Evolutionary conservation across 2,329 filamentous ascomycete species (phyloP), one percentile per base, ranked within the genome.

Genomic region (Elsinoe batatas): DNA sequence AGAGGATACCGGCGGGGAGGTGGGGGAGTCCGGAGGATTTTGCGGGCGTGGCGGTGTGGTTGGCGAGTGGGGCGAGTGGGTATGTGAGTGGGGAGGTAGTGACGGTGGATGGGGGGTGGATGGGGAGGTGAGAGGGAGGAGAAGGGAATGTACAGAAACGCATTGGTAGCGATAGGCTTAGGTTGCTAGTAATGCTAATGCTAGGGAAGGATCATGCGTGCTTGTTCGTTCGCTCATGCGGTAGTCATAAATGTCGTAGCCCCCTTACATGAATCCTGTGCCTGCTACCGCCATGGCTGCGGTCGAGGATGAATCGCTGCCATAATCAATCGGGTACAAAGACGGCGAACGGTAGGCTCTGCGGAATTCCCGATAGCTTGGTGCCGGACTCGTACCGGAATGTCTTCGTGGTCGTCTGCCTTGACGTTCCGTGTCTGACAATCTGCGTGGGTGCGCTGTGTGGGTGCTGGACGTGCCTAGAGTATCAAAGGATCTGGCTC

Each of bases 21-120:
- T 95, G 90, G 89, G 90, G 88, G 0, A 76, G 69, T 10, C 85
- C 89, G 0, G 88, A 94, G 22, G 91, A 96, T 64, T 95, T 95
- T 69, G 91, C 91, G 75, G 90, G 89, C 0, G 83, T 81, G 0
- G 79, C 85, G 0, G 84, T 57, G 26, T 95, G 82, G 64, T 72
- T 95, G 60, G 87, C 87, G 1, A 85, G 86, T 64, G 40, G 74
- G 66, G 86, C 84, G n/a, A 88, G 86, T 67, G 80, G 75, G 8
- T 95, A 95, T 72, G 84, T 95, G 36, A 88, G 80, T 61, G 90
- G 90, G 0, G 87, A 95, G 71, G 76, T 89, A 4, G 67, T 95
- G 62, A 84, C 87, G 22, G 87, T 95, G 46, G 91, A 95, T 70
- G 90, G 90, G 6, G 90, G 90, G 10, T 95, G 88, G 58, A 60